Conservation (phyloP, 1,139 yeast species). For the Lodderomyces orthopsilosis region DNA sequence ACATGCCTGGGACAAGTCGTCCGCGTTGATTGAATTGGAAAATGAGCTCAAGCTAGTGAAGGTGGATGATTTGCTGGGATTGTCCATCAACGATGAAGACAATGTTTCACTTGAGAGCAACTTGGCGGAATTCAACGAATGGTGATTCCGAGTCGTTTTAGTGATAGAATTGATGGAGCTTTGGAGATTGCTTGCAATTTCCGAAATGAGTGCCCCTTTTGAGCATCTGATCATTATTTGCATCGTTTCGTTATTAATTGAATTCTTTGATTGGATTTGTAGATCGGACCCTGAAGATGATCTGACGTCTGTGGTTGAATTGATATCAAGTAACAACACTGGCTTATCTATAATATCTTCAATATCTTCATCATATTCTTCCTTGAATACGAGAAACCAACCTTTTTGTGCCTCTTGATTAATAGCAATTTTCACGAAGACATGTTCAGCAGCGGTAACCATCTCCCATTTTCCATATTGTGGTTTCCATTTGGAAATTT, state of each 20-base stretch:
- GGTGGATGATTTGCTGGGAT: conserved; percentile 35
- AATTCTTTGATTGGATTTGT: conserved; percentile 33
- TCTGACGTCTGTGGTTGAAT: conserved; percentile 24
- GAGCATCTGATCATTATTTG: conserved; percentile 37
- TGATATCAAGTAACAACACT: conserved; percentile 33
- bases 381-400: conserved; percentile 45
- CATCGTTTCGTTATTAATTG: conserved; percentile 29
- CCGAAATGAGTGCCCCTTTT: conserved; percentile 25
- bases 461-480: conserved; percentile 48
- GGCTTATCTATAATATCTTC: conserved; percentile 38
- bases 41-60: conserved; percentile 32
- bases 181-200: conserved; percentile 26
- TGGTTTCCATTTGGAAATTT: conserved; percentile 44
- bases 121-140: conserved; percentile 20
- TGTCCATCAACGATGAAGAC: conserved; percentile 35
- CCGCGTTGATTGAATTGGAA: conserved; percentile 3
- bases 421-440: conserved; percentile 39
- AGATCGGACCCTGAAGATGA: conserved; percentile 43
- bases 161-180: conserved; percentile 27
- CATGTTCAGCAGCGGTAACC: conserved; percentile 35
- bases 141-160: conserved; percentile 17
- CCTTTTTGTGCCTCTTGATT: conserved; percentile 32
- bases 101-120: conserved; percentile 32
- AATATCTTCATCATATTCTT: conserved; percentile 31
- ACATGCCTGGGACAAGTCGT: conserved; percentile 12